Evolutionary conservation across 768 basidiomycete species (phyloP).

Genomic region (Fibroporia radiculosa): DNA sequence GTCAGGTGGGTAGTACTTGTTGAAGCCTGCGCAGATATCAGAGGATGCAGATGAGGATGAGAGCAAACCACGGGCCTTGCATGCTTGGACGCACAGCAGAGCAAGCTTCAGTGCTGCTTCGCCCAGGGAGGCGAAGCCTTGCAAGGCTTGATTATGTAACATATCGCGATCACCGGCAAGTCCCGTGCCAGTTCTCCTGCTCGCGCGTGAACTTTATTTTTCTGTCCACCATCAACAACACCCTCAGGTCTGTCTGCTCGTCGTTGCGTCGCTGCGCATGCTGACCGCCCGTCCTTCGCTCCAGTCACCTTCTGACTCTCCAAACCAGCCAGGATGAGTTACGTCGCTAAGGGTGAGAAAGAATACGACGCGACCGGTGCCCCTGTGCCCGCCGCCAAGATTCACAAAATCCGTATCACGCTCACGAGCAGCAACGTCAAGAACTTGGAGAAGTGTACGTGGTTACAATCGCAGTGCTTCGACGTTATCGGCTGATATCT

Average conservation of each 20-base stretch:
- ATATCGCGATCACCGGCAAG: too few relatives aligned
- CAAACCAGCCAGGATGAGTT: conserved; percentile 65
- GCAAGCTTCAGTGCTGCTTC: too few relatives aligned
- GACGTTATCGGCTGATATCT: too few relatives aligned
- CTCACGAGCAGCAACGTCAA: conserved; percentile 96
- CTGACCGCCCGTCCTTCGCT: conserved; percentile 1
- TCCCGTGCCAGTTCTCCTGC: too few relatives aligned
- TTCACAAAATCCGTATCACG: conserved; percentile 99
- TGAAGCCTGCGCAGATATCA: conserved; percentile 62
- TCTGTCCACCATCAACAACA: conserved; percentile 1
- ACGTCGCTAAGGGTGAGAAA: conserved; percentile 98
- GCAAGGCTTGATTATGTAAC: too few relatives aligned
- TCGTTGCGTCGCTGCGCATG: neutral
- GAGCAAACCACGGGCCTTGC: too few relatives aligned
- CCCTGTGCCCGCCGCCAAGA: conserved; percentile 77
- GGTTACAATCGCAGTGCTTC: neutral
- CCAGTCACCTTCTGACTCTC: conserved; percentile 81
- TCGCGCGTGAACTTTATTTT: neutral
- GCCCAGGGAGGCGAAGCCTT: too few relatives aligned
- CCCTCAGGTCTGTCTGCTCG: conserved; percentile 1
- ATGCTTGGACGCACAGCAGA: too few relatives aligned
- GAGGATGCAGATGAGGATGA: too few relatives aligned
- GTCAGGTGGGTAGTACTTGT: conserved; percentile 76
- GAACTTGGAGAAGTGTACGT: conserved; percentile 96
- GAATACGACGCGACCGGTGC: conserved; percentile 94